These are phyloP conservation scores for Citrus trifoliata DNA, from an alignment of 345 rosid species.

Conservation along the genomic window DNA sequence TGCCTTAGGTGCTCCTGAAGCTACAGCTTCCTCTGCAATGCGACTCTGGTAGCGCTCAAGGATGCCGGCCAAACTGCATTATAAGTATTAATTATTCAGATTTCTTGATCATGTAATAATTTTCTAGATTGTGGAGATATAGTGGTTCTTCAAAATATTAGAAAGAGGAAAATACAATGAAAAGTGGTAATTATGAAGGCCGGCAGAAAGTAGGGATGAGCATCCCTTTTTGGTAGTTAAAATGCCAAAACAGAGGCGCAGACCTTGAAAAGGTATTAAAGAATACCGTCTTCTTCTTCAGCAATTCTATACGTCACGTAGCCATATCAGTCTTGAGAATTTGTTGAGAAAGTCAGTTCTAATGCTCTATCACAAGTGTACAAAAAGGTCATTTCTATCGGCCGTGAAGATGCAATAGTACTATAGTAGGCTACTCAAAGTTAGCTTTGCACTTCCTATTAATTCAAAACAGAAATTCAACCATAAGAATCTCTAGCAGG, in stretches of 20 bases:
- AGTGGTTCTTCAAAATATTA: not conserved
- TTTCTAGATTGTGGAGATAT: not conserved
- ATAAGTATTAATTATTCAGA: not conserved
- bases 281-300: not conserved
- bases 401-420: not conserved
- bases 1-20: constrained; percentile 13
- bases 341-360: not conserved
- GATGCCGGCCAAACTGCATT: constrained; percentile 33
- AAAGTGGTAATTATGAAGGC: too few species aligned
- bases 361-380: too few species aligned
- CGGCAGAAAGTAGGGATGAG: not conserved
- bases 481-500: not conserved
- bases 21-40: constrained; percentile 18
- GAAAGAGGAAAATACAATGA: too few species aligned
- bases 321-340: not conserved
- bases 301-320: not conserved
- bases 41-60: constrained; percentile 25
- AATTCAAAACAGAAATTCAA: not conserved
- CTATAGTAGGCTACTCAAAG: not conserved
- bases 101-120: not conserved
- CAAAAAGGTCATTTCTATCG: too few species aligned
- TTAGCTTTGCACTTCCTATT: not conserved
- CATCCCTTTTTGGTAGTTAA: not conserved
- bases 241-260: not conserved
- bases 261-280: not conserved